Evolutionary conservation across 2,329 filamentous ascomycete genomes (phyloP).

Genomic region (Xylariaceae sp.): DNA sequence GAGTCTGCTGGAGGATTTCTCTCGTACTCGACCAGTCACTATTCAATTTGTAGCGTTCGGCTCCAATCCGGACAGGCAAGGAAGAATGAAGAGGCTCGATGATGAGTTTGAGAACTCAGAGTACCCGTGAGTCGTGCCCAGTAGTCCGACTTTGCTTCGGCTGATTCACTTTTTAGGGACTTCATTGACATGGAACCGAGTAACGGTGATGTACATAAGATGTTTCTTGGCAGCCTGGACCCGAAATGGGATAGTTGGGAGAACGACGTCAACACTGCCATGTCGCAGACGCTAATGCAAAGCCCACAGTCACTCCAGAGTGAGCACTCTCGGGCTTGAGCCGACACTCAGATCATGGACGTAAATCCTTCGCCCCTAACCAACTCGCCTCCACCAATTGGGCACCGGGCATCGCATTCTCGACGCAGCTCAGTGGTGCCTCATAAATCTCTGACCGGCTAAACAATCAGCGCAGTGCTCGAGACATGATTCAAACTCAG

Average conservation of each 20-base stretch:
- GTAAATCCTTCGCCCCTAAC: too few species aligned
- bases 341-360: too few species aligned
- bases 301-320: neutral
- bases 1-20: neutral
- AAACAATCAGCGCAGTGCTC: too few species aligned
- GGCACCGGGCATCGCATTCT: too few species aligned
- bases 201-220: conserved; percentile 25
- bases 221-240: conserved; percentile 24
- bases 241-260: conserved; percentile 5
- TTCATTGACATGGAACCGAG: conserved; percentile 24
- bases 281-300: neutral
- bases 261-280: neutral
- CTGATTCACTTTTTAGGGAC: conserved; percentile 11
- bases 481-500: too few species aligned
- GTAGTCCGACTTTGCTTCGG: neutral
- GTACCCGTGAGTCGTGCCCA: neutral
- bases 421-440: too few species aligned
- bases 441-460: too few species aligned
- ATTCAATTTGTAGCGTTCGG: conserved; percentile 29
- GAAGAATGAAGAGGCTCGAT: conserved; percentile 14
- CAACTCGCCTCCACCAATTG: too few species aligned
- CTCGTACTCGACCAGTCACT: conserved; percentile 18
- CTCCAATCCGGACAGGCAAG: conserved; percentile 13
- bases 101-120: conserved; percentile 3
- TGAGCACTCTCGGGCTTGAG: too few species aligned